A percentile compares a stretch with the other conserved stretches of the same genome.
phyloP scores from a whole-genome alignment of 2,329 filamentous ascomycete species.

The Lasiodiplodia hormozganensis region DNA sequence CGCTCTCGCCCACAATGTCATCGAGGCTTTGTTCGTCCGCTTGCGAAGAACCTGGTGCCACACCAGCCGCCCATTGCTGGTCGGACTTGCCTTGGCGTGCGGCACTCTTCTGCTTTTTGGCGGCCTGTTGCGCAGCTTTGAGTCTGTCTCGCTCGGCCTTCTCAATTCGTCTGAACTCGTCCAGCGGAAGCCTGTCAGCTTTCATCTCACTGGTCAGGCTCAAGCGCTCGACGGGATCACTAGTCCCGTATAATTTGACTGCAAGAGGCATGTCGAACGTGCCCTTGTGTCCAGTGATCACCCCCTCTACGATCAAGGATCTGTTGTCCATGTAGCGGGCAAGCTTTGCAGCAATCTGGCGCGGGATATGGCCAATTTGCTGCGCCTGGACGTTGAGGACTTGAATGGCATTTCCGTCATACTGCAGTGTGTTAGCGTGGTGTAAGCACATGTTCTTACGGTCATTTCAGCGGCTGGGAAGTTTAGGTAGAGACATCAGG shows the following conservation, averaged over 20 bases:
- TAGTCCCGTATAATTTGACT: conserved; percentile 73
- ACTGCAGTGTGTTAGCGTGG: conserved; percentile 40
- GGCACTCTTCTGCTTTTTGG: conserved; percentile 40
- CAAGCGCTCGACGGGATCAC: conserved; percentile 59
- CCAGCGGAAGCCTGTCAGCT: conserved; percentile 64
- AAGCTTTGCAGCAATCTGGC: conserved; percentile 71
- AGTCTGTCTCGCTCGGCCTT: conserved; percentile 58
- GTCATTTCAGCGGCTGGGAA: background rate
- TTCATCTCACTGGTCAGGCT: conserved; percentile 69
- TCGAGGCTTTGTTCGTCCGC: conserved; percentile 61
- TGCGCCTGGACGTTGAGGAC: conserved; percentile 76
- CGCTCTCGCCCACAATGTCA: conserved; percentile 69
- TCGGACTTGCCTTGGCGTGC: conserved; percentile 38
- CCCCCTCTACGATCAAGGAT: conserved; percentile 71
- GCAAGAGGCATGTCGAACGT: conserved; percentile 75
- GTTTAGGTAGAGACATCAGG: background rate
- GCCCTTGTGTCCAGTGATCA: conserved; percentile 71
- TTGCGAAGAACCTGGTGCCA: conserved; percentile 30
- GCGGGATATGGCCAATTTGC: conserved; percentile 82
- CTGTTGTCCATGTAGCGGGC: conserved; percentile 67
- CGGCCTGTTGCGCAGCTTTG: conserved; percentile 46
- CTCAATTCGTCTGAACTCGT: conserved; percentile 59
- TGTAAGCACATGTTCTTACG: background rate
- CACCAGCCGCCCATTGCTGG: conserved; percentile 18
- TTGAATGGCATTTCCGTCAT: conserved; percentile 78